phyloP scores from a whole-genome alignment of 495 filamentous ascomycete species.

The Elaphomyces granulatus region DNA sequence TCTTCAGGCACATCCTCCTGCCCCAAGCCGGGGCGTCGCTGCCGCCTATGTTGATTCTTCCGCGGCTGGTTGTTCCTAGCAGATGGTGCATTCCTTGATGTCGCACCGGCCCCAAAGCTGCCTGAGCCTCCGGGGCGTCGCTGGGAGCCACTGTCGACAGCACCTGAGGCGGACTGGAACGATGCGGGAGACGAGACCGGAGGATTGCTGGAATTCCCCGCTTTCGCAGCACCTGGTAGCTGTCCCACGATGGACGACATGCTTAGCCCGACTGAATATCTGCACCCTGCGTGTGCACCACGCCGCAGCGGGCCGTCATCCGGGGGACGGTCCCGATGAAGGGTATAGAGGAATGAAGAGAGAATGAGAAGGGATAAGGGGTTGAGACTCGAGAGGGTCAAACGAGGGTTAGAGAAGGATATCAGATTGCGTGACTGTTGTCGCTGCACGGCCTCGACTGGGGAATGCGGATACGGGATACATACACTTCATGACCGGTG shows the following conservation, averaged over 20 bases:
- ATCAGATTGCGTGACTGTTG: no score
- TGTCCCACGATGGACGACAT: constrained; percentile 39
- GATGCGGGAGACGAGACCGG: constrained; percentile 24
- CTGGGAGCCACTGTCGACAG: constrained; percentile 39
- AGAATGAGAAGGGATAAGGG: no score
- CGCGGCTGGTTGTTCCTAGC: constrained; percentile 58
- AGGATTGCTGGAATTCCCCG: constrained; percentile 26
- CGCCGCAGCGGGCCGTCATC: no score
- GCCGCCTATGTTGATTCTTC: constrained; percentile 58
- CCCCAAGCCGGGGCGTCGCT: constrained; percentile 39
- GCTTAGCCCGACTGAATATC: constrained; percentile 7
- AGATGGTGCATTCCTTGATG: constrained; percentile 35
- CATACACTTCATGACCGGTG: no score
- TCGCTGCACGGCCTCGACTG: no score
- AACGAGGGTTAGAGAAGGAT: no score
- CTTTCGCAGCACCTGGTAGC: constrained; percentile 29
- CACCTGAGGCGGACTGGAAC: constrained; percentile 21
- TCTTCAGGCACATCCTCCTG: constrained; percentile 78
- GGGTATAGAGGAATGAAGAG: no score
- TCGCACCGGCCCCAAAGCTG: constrained; percentile 45
- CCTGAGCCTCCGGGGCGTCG: constrained; percentile 48
- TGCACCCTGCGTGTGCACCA: no score
- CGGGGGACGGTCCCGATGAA: no score
- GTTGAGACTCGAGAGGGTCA: no score
- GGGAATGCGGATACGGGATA: no score